Percentiles rank a stretch among this genome's conserved stretches.
phyloP scores from a whole-genome alignment of 768 basidiomycete species.

The Phaeolepiota aurea region DNA sequence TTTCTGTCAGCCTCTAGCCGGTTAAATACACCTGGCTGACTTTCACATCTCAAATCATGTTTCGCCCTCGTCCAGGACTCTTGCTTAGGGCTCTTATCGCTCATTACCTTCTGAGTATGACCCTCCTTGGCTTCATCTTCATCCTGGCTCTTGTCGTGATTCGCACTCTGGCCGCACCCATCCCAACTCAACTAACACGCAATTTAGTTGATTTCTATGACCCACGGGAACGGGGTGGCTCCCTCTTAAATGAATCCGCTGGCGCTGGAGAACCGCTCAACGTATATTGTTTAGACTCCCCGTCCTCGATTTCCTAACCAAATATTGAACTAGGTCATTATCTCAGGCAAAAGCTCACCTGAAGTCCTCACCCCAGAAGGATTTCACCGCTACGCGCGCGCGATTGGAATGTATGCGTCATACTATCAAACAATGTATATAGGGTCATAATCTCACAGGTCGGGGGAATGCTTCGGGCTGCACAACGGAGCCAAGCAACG shows the following conservation, averaged over 20 bases:
- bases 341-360: conserved; percentile 45
- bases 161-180: too few species aligned
- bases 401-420: conserved; percentile 41
- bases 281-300: conserved; percentile 27
- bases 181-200: not conserved
- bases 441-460: conserved; percentile 11
- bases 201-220: not conserved
- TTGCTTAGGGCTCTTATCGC: too few species aligned
- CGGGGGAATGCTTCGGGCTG: conserved; percentile 59
- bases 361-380: conserved; percentile 37
- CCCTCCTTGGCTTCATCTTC: too few species aligned
- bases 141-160: not conserved
- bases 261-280: conserved; percentile 16
- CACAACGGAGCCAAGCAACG: conserved; percentile 46
- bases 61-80: too few species aligned
- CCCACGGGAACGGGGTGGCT: conserved; percentile 12
- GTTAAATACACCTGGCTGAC: too few species aligned
- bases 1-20: too few species aligned
- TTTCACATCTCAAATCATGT: too few species aligned
- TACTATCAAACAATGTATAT: conserved; percentile 1
- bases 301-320: not conserved
- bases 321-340: conserved; percentile 32
- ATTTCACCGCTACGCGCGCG: conserved; percentile 40
- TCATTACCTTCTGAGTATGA: too few species aligned
- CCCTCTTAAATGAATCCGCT: conserved; percentile 15